Conservation (phyloP, 83 land plant species). For the Thuja plicata region DNA sequence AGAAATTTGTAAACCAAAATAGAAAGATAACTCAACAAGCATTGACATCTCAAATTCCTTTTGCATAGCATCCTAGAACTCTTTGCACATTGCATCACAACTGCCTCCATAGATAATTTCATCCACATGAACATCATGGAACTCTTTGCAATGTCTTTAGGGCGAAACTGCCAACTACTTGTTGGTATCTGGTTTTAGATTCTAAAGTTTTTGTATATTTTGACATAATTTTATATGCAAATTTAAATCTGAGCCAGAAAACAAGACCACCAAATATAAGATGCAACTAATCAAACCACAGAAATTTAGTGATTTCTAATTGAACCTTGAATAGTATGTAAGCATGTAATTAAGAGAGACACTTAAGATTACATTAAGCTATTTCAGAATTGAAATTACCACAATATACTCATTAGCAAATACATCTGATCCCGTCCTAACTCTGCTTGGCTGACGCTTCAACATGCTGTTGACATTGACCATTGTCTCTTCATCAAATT, state of each 20-base stretch:
- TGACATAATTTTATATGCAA: background rate
- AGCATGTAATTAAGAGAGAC: background rate
- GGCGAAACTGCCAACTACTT: background rate
- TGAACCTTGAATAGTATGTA: background rate
- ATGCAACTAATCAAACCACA: background rate
- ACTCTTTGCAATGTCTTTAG: background rate
- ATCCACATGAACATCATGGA: too few relatives aligned
- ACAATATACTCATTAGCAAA: slow-evolving; percentile 97
- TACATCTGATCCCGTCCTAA: slow-evolving; percentile 43
- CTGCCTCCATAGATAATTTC: too few relatives aligned
- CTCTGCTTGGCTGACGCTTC: slow-evolving; percentile 42
- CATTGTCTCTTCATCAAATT: slow-evolving; percentile 97
- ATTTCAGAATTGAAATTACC: slow-evolving; percentile 45
- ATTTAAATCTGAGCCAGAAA: background rate
- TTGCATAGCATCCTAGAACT: too few relatives aligned
- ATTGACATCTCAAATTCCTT: too few relatives aligned
- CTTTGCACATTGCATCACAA: too few relatives aligned
- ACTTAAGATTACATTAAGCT: background rate
- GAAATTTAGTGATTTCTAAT: background rate
- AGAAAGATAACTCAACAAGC: too few relatives aligned
- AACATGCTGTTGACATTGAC: slow-evolving; percentile 81
- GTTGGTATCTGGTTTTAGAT: background rate
- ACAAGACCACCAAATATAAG: background rate
- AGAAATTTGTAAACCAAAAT: too few relatives aligned
- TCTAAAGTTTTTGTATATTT: background rate